These are phyloP conservation scores for Scleromitrula shiraiana DNA, from an alignment of 2,329 filamentous ascomycete genomes.

Conservation along the genomic window DNA sequence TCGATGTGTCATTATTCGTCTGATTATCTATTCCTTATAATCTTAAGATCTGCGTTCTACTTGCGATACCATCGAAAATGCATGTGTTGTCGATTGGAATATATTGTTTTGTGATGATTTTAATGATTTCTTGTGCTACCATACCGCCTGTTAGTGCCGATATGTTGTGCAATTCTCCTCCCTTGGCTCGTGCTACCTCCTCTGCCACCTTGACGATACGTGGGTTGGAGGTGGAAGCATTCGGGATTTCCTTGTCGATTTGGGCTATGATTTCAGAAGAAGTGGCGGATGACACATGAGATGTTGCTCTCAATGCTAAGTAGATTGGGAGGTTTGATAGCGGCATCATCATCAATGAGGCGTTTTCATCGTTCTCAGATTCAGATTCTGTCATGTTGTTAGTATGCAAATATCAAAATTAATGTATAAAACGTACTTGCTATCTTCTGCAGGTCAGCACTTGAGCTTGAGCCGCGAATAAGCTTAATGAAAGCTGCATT, in stretches of 20 bases:
- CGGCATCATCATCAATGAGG: constrained; percentile 29
- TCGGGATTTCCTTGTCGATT: constrained; percentile 37
- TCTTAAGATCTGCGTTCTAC: constrained; percentile 26
- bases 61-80: constrained; percentile 58
- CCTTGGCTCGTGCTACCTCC: constrained; percentile 68
- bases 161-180: constrained; percentile 87
- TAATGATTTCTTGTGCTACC: constrained; percentile 95
- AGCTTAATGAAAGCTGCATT: constrained; percentile 90
- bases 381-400: constrained; percentile 40
- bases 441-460: constrained; percentile 18
- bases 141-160: constrained; percentile 82
- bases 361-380: constrained; percentile 45
- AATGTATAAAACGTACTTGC: constrained; percentile 19
- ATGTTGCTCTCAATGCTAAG: constrained; percentile 52
- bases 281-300: constrained; percentile 37
- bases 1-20: constrained; percentile 9
- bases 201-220: constrained; percentile 47
- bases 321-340: constrained; percentile 62
- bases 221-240: constrained; percentile 41
- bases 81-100: constrained; percentile 64
- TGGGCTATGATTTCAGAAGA: constrained; percentile 46
- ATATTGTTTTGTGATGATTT: constrained; percentile 70
- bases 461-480: constrained; percentile 43
- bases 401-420: constrained; percentile 15
- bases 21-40: constrained; percentile 5